phyloP scores from a whole-genome alignment of 164 flowering plant genomes.

The Stephania cephalantha region DNA sequence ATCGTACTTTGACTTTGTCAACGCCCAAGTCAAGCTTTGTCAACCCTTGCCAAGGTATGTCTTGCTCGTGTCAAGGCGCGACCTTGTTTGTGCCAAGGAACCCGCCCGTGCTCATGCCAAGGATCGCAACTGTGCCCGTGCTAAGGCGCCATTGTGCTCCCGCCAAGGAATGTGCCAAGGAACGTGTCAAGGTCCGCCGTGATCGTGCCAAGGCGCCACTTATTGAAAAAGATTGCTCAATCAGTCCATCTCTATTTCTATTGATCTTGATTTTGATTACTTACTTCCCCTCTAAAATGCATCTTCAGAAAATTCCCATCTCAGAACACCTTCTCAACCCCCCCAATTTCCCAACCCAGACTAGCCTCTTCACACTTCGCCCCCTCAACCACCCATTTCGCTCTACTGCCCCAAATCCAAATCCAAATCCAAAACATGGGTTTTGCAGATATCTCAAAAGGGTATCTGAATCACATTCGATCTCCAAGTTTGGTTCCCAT shows the following conservation, averaged over 20 bases:
- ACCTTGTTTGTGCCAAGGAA: too few species aligned
- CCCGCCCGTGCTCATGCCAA: too few species aligned
- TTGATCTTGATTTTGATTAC: background rate
- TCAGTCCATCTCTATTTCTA: too few species aligned
- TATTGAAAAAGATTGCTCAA: background rate
- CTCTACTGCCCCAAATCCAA: background rate
- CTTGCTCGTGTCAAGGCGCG: too few species aligned
- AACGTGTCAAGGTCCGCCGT: too few species aligned
- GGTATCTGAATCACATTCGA: constrained; percentile 19
- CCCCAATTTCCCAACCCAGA: constrained; percentile 2
- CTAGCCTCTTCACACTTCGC: constrained; percentile 7
- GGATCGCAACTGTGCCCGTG: too few species aligned
- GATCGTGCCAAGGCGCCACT: too few species aligned
- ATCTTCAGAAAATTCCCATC: constrained; percentile 18
- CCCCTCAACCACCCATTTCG: constrained; percentile 6
- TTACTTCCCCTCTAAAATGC: constrained; percentile 19
- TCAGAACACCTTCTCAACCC: constrained; percentile 11
- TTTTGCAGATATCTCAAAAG: constrained; percentile 29
- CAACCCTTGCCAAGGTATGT: too few species aligned
- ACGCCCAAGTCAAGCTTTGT: too few species aligned
- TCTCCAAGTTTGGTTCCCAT: constrained; percentile 17
- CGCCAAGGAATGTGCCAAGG: too few species aligned
- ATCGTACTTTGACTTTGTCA: too few species aligned
- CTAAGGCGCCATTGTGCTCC: too few species aligned
- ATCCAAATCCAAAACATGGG: constrained; percentile 19